phyloP scores from a whole-genome alignment of 768 basidiomycete species.

The Lactarius pseudohatsudake region DNA sequence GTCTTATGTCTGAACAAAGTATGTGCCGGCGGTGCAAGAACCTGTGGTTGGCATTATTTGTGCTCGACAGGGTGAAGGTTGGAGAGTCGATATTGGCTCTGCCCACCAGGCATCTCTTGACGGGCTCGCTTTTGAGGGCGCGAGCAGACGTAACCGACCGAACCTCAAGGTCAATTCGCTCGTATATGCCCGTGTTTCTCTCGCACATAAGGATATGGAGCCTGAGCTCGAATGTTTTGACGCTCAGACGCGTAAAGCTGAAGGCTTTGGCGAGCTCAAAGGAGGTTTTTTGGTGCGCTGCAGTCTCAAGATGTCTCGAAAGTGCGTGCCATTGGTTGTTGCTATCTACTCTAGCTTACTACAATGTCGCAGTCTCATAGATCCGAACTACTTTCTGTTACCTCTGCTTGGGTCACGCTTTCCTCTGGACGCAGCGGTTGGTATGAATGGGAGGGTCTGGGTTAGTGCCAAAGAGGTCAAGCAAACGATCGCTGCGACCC shows the following conservation, averaged over 20 bases:
- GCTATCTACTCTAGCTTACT: constrained; percentile 6
- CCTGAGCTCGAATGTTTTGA: constrained; percentile 97
- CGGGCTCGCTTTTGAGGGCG: constrained; percentile 92
- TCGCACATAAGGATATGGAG: constrained; percentile 97
- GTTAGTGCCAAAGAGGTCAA: constrained; percentile 69
- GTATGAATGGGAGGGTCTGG: constrained; percentile 93
- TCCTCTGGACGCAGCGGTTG: constrained; percentile 85
- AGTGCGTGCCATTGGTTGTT: constrained; percentile 51
- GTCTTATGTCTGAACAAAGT: constrained; percentile 48
- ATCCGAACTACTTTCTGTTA: constrained; percentile 79
- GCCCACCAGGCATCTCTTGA: constrained; percentile 86
- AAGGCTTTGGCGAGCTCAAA: constrained; percentile 92
- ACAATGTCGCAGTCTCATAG: constrained; percentile 57
- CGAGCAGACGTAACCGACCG: constrained; percentile 91
- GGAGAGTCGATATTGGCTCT: constrained; percentile 90
- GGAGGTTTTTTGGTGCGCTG: constrained; percentile 82
- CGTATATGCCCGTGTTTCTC: constrained; percentile 88
- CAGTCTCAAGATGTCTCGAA: constrained; percentile 81
- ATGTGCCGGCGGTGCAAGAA: constrained; percentile 87
- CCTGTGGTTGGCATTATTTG: constrained; percentile 82
- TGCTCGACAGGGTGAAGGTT: constrained; percentile 84
- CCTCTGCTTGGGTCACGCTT: constrained; percentile 77
- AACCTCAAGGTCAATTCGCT: constrained; percentile 94
- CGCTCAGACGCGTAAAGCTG: constrained; percentile 86
- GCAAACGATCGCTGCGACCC: constrained; percentile 70